These are phyloP conservation scores for Lumnitzera littorea DNA, from an alignment of 345 rosid species.

Conservation along the genomic window DNA sequence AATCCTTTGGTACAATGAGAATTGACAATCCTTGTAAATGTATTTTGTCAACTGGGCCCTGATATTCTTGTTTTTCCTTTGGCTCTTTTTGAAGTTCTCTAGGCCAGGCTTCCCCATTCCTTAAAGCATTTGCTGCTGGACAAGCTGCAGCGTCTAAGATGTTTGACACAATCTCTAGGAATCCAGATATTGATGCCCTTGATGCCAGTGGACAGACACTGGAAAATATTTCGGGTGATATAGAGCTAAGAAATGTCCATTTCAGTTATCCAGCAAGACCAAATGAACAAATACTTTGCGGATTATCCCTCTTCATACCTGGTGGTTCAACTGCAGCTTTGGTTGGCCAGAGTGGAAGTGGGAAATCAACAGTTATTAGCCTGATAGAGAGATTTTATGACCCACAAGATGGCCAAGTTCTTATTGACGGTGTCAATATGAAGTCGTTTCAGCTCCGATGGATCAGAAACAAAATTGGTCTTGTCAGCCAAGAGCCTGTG, in stretches of 20 bases:
- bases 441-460: conserved; percentile 53
- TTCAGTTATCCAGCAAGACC: conserved; percentile 70
- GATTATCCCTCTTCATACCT: conserved; percentile 43
- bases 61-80: not conserved
- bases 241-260: conserved; percentile 43
- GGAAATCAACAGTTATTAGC: conserved; percentile 59
- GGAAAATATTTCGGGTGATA: conserved; percentile 42
- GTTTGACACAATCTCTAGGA: conserved; percentile 50
- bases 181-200: conserved; percentile 46
- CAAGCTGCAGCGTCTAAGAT: conserved; percentile 60
- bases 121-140: conserved; percentile 56
- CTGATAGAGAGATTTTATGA: conserved; percentile 73
- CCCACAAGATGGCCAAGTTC: conserved; percentile 47
- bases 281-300: conserved; percentile 36
- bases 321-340: conserved; percentile 54
- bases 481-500: conserved; percentile 78
- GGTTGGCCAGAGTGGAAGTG: conserved; percentile 74
- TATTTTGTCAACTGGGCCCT: not conserved
- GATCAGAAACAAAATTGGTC: conserved; percentile 60
- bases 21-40: no score
- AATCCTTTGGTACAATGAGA: not conserved
- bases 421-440: conserved; percentile 47
- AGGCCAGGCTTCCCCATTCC: conserved; percentile 54
- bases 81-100: conserved; percentile 37
- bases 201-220: conserved; percentile 28